These are phyloP conservation scores for Pseudotsuga menziesii DNA, from an alignment of 75 land plant species.

Conservation along the genomic window DNA sequence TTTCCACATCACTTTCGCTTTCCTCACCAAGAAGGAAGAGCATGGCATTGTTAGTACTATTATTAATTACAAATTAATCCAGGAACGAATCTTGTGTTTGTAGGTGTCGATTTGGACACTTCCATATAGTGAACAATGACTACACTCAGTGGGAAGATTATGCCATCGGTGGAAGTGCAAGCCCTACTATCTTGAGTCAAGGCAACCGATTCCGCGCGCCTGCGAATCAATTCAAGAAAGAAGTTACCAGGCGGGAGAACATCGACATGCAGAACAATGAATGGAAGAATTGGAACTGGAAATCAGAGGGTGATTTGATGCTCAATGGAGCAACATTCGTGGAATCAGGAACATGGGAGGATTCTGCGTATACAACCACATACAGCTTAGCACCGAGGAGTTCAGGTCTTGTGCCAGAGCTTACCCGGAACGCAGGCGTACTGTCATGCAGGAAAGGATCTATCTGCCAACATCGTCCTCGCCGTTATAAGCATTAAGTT, in stretches of 20 bases:
- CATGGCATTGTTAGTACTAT: too few relatives aligned
- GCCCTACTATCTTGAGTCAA: conserved; percentile 86
- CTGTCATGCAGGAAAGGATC: conserved; percentile 7
- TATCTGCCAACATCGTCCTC: background rate
- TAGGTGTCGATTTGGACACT: conserved; percentile 72
- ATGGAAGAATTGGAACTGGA: conserved; percentile 80
- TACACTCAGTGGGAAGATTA: conserved; percentile 92
- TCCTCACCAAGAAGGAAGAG: too few relatives aligned
- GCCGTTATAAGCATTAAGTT: too few relatives aligned
- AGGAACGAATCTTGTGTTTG: too few relatives aligned
- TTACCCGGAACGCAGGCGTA: conserved; percentile 55
- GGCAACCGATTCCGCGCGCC: conserved; percentile 78
- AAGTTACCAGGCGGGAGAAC: conserved; percentile 74
- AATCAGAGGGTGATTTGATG: conserved; percentile 68
- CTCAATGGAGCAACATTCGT: conserved; percentile 78
- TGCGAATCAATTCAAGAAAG: background rate
- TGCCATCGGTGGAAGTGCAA: conserved; percentile 89
- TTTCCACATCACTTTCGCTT: too few relatives aligned
- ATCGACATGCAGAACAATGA: conserved; percentile 22
- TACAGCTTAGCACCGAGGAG: conserved; percentile 55
- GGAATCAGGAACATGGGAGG: conserved; percentile 45
- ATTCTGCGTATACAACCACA: conserved; percentile 44
- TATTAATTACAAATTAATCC: too few relatives aligned
- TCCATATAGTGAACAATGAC: conserved; percentile 90
- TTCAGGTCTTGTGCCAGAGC: conserved; percentile 33